Base-by-base conservation (phyloP, 805 yeast genomes). In the Vanderwaltozyma yarrowii region DNA sequence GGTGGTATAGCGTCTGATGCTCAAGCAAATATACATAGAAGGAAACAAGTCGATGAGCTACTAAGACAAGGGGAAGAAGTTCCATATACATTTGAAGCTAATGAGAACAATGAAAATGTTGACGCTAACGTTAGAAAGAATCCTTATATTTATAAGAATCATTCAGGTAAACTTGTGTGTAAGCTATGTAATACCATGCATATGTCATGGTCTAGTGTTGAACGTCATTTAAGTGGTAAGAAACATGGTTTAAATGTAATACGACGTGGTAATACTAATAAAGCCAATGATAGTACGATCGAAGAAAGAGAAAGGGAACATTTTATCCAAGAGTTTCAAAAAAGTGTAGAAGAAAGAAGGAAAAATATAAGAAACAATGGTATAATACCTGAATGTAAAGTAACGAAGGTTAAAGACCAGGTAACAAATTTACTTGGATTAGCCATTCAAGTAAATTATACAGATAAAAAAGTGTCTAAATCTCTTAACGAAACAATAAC, bases 1-100 rank as follows among this genome's bases (percentile, higher is more conserved):
- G 96, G 96, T 47, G 96, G 95, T 6, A 67, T 87, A 15, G 96
- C 95, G 1, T 82, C 83, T 5, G 64, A 67, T 32, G 73, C 76
- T 16, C 87, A 81, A 45, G 67, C 78, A 6, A 82, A 83, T 50
- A 73, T 76, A 4, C 80, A 80, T 32, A 67, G 88, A 33, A 66
- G 78, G 40, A 76, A 76, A 40, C 70, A 94, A 28, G 71, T 86
- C 8, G 71, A 77, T 30, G 75, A 80, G 46, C 69, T 87, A 32
- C 61, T 52, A n/a, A 58, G 66, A 32, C 58, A 61, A 34, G 54
- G 64, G 30, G 64, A 62, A 31, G 63, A 66, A 28, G 50, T 63
- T 7, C 58, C 58, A 14, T 53, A 49, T 44, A 51, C 66, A 14
- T 61, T 65, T 16, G 70, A 71, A 20, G 61, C 73, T 3, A 73